These are phyloP conservation scores for Cladorrhinum samala DNA, from an alignment of 495 filamentous ascomycete species.

Conservation along the genomic window DNA sequence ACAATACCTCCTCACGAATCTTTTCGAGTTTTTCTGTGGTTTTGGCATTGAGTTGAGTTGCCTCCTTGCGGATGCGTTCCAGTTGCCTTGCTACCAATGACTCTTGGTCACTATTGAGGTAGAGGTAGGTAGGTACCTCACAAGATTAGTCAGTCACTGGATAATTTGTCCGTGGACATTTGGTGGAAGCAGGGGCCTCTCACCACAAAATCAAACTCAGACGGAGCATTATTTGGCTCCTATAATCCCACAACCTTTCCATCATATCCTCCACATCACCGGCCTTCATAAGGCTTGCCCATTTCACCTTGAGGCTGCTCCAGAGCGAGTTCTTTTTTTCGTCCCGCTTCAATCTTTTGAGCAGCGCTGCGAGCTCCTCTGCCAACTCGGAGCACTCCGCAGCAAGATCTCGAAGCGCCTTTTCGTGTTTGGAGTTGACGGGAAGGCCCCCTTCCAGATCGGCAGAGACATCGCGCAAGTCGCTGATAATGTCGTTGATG, in stretches of 20 bases:
- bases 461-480: neutral
- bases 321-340: slow-evolving; percentile 2
- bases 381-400: neutral
- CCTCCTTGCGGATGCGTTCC: neutral
- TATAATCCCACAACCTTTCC: neutral
- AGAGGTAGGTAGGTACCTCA: no score
- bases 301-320: neutral
- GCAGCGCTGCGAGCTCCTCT: neutral
- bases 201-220: slow-evolving; percentile 2
- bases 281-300: slow-evolving; percentile 1
- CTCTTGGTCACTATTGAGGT: no score
- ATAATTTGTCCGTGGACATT: no score
- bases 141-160: no score
- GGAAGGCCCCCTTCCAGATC: neutral
- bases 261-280: slow-evolving; percentile 2
- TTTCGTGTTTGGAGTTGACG: neutral
- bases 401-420: neutral
- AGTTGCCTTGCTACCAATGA: neutral
- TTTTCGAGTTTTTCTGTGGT: neutral
- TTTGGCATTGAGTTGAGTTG: neutral
- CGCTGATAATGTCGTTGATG: slow-evolving; percentile 1
- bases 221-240: slow-evolving; percentile 1
- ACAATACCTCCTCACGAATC: neutral
- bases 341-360: neutral
- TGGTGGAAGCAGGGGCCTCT: no score